Percentiles rank a stretch among this genome's conserved stretches.
These are phyloP conservation scores for Saturnispora quitensis DNA, from an alignment of 805 yeast genomes.

Conservation along the genomic window DNA sequence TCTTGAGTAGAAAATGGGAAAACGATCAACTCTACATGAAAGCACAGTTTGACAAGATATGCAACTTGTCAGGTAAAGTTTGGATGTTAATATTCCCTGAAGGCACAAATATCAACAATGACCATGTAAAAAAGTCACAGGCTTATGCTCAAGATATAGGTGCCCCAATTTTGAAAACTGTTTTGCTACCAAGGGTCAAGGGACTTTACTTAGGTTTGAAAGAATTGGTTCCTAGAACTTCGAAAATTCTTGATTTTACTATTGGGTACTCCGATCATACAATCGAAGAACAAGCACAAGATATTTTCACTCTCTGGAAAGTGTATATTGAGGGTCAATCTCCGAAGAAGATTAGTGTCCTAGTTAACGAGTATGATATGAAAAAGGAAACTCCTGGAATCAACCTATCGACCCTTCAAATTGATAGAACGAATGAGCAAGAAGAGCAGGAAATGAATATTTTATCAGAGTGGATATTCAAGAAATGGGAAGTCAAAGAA, in stretches of 20 bases:
- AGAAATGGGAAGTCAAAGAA: conserved; percentile 76
- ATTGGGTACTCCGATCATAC: conserved; percentile 70
- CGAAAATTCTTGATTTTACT: conserved; percentile 70
- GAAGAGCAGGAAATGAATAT: conserved; percentile 28
- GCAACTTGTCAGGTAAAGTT: conserved; percentile 35
- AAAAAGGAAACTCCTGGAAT: conserved; percentile 23
- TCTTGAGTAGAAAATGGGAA: conserved; percentile 82
- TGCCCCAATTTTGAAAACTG: conserved; percentile 37
- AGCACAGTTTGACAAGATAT: conserved; percentile 40
- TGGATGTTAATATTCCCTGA: conserved; percentile 83
- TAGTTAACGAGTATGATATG: conserved; percentile 49
- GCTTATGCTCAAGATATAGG: conserved; percentile 44
- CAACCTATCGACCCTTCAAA: conserved; percentile 33
- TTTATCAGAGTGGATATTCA: conserved; percentile 70
- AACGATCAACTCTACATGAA: conserved; percentile 54
- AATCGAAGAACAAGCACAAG: conserved; percentile 65
- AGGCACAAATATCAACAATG: conserved; percentile 76
- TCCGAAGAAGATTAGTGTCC: conserved; percentile 57
- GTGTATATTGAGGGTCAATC: conserved; percentile 63
- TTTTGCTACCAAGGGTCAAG: conserved; percentile 72
- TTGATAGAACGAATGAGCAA: conserved; percentile 33
- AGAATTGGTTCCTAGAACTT: conserved; percentile 43
- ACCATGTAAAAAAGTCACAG: conserved; percentile 51
- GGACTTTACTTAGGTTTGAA: conserved; percentile 66
- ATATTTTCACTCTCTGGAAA: conserved; percentile 52